These are phyloP conservation scores for Boletus sp. DNA, from an alignment of 768 basidiomycete species.

Conservation along the genomic window DNA sequence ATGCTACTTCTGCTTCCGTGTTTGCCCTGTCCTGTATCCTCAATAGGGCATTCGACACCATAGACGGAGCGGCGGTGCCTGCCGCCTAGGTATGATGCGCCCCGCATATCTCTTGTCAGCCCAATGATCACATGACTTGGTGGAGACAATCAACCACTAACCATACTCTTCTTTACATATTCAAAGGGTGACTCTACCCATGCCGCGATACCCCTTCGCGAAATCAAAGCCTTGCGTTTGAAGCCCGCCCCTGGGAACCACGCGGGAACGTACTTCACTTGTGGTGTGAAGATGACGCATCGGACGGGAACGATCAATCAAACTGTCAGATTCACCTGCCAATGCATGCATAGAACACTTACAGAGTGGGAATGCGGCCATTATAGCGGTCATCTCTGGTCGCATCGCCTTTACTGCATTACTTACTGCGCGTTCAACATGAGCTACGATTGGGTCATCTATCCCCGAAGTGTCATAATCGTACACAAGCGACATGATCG, in stretches of 20 bases:
- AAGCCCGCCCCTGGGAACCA: slow-evolving; percentile 26
- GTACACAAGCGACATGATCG: slow-evolving; percentile 25
- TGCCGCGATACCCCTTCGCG: neutral
- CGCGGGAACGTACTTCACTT: slow-evolving; percentile 19
- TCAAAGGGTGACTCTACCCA: slow-evolving; percentile 24
- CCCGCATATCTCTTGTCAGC: neutral
- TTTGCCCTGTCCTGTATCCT: slow-evolving; percentile 7
- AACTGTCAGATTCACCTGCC: neutral
- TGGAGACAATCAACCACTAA: slow-evolving; percentile 1
- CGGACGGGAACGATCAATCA: neutral
- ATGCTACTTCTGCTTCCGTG: slow-evolving; percentile 6
- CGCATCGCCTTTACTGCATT: slow-evolving; percentile 13
- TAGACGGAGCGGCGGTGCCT: slow-evolving; percentile 19
- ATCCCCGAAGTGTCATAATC: slow-evolving; percentile 16
- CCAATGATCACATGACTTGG: neutral
- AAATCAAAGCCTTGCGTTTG: slow-evolving; percentile 14
- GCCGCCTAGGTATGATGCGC: slow-evolving; percentile 8
- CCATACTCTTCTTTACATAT: slow-evolving; percentile 22
- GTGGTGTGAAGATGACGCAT: neutral
- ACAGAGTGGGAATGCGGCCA: slow-evolving; percentile 19
- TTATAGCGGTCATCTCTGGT: slow-evolving; percentile 14
- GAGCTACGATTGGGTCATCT: slow-evolving; percentile 20
- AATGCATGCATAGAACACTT: neutral
- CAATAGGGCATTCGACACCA: slow-evolving; percentile 23
- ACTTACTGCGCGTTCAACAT: slow-evolving; percentile 11